Evolutionary conservation across 2,329 filamentous ascomycete species (phyloP).

Genomic region (Achaetomium macrosporum): DNA sequence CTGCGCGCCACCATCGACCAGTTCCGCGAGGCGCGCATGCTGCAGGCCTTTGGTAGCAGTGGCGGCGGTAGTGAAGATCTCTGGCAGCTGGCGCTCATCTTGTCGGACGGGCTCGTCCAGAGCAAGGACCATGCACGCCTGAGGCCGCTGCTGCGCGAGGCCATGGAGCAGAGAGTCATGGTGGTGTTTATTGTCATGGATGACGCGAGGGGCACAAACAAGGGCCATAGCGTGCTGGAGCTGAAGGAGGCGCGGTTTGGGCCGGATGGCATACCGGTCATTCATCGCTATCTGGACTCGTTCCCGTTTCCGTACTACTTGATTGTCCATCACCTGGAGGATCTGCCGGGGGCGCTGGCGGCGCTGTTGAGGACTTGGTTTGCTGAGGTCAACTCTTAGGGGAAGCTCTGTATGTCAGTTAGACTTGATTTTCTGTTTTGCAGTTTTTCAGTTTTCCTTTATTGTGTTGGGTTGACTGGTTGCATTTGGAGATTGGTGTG

Average conservation of each 20-base stretch:
- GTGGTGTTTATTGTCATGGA: slow-evolving; percentile 97
- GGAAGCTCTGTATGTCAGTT: not conserved
- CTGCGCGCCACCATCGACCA: slow-evolving; percentile 71
- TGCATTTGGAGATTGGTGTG: not conserved
- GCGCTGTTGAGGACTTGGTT: slow-evolving; percentile 95
- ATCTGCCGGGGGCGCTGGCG: slow-evolving; percentile 82
- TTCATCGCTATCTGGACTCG: slow-evolving; percentile 86
- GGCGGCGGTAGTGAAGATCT: slow-evolving; percentile 56
- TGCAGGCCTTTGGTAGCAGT: slow-evolving; percentile 36
- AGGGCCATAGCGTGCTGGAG: slow-evolving; percentile 69
- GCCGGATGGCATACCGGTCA: slow-evolving; percentile 62
- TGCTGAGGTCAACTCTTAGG: slow-evolving; percentile 55
- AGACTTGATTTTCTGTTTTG: not conserved
- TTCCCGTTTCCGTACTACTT: slow-evolving; percentile 98
- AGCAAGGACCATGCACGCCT: slow-evolving; percentile 74
- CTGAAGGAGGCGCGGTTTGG: slow-evolving; percentile 78
- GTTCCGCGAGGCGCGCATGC: slow-evolving; percentile 68
- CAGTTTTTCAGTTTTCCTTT: not conserved
- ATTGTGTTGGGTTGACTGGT: not conserved
- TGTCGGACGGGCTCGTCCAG: slow-evolving; percentile 90
- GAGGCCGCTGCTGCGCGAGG: slow-evolving; percentile 73
- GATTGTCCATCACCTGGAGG: slow-evolving; percentile 85
- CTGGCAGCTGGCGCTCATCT: slow-evolving; percentile 90
- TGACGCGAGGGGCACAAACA: slow-evolving; percentile 45
- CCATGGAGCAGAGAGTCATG: slow-evolving; percentile 92